These are phyloP conservation scores for Porcisia hertigi DNA, from an alignment of 208 protist genomes.

Conservation along the genomic window DNA sequence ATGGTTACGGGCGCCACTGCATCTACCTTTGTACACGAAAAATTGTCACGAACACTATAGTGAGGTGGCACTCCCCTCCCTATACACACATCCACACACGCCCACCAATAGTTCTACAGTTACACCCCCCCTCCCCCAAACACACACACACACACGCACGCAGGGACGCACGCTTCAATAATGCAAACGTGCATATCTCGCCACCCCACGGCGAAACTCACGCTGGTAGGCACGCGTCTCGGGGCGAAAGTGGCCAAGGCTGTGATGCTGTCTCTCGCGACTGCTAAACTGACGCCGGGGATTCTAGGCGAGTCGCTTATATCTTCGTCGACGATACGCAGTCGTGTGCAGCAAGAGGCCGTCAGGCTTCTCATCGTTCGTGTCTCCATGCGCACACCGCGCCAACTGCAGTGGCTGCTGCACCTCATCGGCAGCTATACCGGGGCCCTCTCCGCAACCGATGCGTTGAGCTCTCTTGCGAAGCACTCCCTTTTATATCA, in stretches of 20 bases:
- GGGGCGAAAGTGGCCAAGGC: slow-evolving; percentile 39
- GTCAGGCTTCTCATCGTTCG: slow-evolving; percentile 45
- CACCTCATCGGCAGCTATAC: slow-evolving; percentile 26
- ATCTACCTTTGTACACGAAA: neutral
- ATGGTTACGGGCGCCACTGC: neutral
- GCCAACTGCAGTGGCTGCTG: slow-evolving; percentile 36
- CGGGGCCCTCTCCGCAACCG: slow-evolving; percentile 22
- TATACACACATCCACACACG: too few relatives aligned
- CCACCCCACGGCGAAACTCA: slow-evolving; percentile 18
- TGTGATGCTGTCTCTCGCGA: slow-evolving; percentile 37
- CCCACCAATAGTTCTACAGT: neutral
- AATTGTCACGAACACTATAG: neutral
- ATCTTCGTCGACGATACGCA: slow-evolving; percentile 42
- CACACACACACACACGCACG: neutral
- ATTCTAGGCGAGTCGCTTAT: slow-evolving; percentile 52
- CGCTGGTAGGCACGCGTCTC: slow-evolving; percentile 37
- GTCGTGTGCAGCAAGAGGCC: slow-evolving; percentile 53
- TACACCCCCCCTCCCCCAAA: neutral
- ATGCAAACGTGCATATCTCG: slow-evolving; percentile 25
- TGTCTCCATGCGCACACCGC: slow-evolving; percentile 33
- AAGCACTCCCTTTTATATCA: slow-evolving; percentile 51
- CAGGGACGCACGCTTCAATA: neutral
- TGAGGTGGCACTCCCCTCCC: neutral
- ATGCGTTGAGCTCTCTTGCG: slow-evolving; percentile 38
- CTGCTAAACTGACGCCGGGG: slow-evolving; percentile 36